Percentiles rank a stretch among this genome's conserved stretches.
phyloP scores from a whole-genome alignment of 2,329 filamentous ascomycete genomes.

The Cryphonectria nitschkei region DNA sequence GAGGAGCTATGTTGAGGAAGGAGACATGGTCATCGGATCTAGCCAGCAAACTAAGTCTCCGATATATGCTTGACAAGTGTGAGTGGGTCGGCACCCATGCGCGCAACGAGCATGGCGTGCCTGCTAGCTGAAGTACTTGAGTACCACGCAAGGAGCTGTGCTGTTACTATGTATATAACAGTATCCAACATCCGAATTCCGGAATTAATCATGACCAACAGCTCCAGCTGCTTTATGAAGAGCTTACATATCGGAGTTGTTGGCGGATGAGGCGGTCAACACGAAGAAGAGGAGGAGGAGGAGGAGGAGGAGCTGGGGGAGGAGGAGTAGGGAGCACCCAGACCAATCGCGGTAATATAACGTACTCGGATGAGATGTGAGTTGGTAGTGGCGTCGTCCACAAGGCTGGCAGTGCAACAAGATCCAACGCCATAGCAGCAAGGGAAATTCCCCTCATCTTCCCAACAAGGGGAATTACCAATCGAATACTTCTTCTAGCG shows the following conservation, averaged over 20 bases:
- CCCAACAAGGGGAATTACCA: not conserved
- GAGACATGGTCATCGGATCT: not conserved
- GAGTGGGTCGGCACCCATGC: not conserved
- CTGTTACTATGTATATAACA: not conserved
- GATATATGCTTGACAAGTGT: not conserved
- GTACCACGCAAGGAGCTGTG: not conserved
- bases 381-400: not conserved
- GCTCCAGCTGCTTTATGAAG: not conserved
- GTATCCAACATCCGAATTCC: not conserved
- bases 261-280: not conserved
- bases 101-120: not conserved
- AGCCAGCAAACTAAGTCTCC: not conserved
- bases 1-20: not conserved
- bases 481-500: not conserved
- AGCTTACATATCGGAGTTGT: not conserved
- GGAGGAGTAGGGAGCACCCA: too few species aligned
- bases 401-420: not conserved
- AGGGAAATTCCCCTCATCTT: not conserved
- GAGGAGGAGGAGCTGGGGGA: too few species aligned
- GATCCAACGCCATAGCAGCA: not conserved
- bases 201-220: not conserved
- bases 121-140: not conserved
- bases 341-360: not conserved
- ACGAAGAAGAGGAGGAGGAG: too few species aligned
- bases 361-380: not conserved